Percentiles rank a stretch among this genome's conserved stretches.
phyloP scores from a whole-genome alignment of 2,329 filamentous ascomycete genomes.

The Trichophyton benhamiae region DNA sequence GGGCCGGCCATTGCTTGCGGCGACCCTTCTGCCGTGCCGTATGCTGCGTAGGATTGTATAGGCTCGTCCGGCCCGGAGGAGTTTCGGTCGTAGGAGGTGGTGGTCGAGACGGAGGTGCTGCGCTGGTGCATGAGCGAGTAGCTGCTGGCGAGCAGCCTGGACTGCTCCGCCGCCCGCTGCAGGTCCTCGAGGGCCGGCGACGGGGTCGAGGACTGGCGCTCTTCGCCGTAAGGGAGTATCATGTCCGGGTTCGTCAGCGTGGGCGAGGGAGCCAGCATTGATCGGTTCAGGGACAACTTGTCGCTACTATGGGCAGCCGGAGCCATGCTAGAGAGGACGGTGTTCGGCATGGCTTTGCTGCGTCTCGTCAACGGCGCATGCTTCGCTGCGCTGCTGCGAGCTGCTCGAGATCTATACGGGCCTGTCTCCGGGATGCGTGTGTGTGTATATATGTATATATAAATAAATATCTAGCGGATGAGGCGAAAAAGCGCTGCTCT shows the following conservation, averaged over 20 bases:
- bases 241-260: constrained; percentile 89
- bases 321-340: neutral
- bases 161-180: neutral
- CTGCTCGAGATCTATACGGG: neutral
- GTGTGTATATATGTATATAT: no score
- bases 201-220: constrained; percentile 36
- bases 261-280: constrained; percentile 47
- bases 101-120: neutral
- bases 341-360: neutral
- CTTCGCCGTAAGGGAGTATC: constrained; percentile 64
- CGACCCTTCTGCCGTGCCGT: neutral
- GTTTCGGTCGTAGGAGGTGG: neutral
- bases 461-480: no score
- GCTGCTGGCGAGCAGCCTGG: neutral
- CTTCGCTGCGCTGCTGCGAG: neutral
- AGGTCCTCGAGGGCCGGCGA: constrained; percentile 40
- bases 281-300: neutral
- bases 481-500: no score
- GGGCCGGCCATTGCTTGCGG: neutral
- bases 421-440: no score
- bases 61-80: neutral
- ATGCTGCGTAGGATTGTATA: neutral
- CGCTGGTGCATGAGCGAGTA: constrained; percentile 1
- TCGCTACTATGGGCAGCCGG: neutral
- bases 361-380: neutral